Percentiles rank a stretch among this genome's conserved stretches.
Evolutionary conservation across 345 rosid genomes (phyloP).

Genomic region (Turritis glabra): DNA sequence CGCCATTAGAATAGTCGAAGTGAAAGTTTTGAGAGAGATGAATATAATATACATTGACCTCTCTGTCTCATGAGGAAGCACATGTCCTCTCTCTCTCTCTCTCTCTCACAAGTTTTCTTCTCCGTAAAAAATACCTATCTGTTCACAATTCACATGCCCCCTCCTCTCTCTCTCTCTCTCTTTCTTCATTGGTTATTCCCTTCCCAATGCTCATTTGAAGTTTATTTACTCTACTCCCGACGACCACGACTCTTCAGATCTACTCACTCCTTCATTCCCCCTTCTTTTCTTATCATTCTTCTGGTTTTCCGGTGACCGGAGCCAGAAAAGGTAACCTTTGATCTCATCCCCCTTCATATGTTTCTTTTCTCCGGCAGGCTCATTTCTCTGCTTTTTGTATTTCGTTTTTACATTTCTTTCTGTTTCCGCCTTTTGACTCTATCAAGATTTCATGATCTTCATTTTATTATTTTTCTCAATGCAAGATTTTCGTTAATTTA

Average conservation of each 20-base stretch:
- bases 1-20: slow-evolving; percentile 29
- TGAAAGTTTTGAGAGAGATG: slow-evolving; percentile 19
- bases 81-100: slow-evolving; percentile 50
- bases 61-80: slow-evolving; percentile 45
- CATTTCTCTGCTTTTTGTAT: neutral
- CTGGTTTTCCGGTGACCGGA: slow-evolving; percentile 28
- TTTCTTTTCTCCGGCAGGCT: neutral
- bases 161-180: slow-evolving; percentile 38
- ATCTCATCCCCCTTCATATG: neutral
- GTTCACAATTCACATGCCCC: slow-evolving; percentile 55
- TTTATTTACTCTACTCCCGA: slow-evolving; percentile 45
- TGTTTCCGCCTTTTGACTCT: slow-evolving; percentile 14
- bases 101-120: neutral
- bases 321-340: slow-evolving; percentile 33
- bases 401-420: neutral
- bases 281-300: slow-evolving; percentile 3
- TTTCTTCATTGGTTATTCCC: slow-evolving; percentile 17
- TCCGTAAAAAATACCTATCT: slow-evolving; percentile 31
- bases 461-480: no score
- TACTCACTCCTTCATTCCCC: slow-evolving; percentile 20
- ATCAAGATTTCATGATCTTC: neutral
- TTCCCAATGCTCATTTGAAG: slow-evolving; percentile 44
- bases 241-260: slow-evolving; percentile 46
- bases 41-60: slow-evolving; percentile 65
- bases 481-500: neutral